Percentiles rank a stretch among this genome's conserved stretches.
Conservation (phyloP, 768 basidiomycete genomes). For the Suillus placidus region DNA sequence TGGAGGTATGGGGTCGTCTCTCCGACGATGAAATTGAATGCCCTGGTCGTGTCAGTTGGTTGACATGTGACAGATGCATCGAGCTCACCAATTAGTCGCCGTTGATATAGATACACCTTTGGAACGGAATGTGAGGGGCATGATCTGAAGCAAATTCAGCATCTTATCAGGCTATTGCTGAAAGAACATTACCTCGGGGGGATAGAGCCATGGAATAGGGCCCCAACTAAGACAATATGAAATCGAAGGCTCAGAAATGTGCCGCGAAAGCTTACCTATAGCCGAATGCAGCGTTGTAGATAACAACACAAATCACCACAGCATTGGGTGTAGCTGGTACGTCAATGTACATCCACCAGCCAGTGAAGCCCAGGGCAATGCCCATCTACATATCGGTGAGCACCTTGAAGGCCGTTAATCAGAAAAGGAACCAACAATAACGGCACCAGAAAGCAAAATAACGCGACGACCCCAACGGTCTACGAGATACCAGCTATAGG, state of each 20-base stretch:
- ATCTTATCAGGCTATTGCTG: not conserved
- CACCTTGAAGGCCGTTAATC: conserved; percentile 8
- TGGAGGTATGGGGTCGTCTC: conserved; percentile 86
- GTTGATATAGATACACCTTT: conserved; percentile 97
- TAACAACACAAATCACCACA: conserved; percentile 86
- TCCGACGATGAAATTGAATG: conserved; percentile 91
- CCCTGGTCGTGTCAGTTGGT: conserved; percentile 38
- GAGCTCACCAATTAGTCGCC: conserved; percentile 68
- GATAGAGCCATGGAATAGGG: conserved; percentile 85
- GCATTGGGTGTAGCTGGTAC: conserved; percentile 82
- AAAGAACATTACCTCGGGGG: conserved; percentile 64
- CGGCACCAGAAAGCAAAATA: conserved; percentile 86
- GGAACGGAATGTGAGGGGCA: conserved; percentile 86
- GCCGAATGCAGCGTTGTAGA: conserved; percentile 94
- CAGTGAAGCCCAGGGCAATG: conserved; percentile 73
- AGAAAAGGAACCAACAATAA: conserved; percentile 53
- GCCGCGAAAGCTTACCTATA: conserved; percentile 54
- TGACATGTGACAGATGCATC: not conserved
- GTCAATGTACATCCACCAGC: conserved; percentile 94
- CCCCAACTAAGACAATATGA: conserved; percentile 61
- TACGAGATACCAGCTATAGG: conserved; percentile 85
- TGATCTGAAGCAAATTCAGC: conserved; percentile 56
- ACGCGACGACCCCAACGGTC: conserved; percentile 88
- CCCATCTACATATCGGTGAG: conserved; percentile 63
- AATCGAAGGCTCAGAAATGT: not conserved